These are phyloP conservation scores for Lodderomyces oxycetoniae DNA, from an alignment of 1,139 yeast genomes.

Conservation along the genomic window DNA sequence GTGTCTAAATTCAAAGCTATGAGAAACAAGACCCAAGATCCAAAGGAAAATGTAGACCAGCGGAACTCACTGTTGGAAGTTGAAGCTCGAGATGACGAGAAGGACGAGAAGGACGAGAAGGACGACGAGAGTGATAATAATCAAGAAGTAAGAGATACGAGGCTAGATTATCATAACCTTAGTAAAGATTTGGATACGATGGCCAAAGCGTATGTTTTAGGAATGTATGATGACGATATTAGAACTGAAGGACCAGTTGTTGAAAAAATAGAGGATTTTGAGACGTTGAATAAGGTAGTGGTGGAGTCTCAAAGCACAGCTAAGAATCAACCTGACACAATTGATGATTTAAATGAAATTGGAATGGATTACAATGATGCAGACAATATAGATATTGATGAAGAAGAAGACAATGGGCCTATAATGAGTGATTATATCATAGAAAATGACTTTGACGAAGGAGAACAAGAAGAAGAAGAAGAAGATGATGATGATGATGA, in stretches of 20 bases:
- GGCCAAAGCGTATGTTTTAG: conserved; percentile 58
- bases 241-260: conserved; percentile 55
- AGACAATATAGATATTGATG: conserved; percentile 19
- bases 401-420: conserved; percentile 39
- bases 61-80: too few relatives aligned
- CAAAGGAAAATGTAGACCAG: conserved; percentile 4
- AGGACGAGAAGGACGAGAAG: background rate
- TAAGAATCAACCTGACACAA: conserved; percentile 11
- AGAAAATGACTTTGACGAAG: conserved; percentile 23
- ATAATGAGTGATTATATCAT: conserved; percentile 34
- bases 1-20: conserved; percentile 25
- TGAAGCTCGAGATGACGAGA: background rate
- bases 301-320: too few relatives aligned
- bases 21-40: conserved; percentile 3
- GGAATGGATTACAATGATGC: conserved; percentile 16
- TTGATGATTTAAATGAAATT: conserved; percentile 18
- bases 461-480: conserved; percentile 17
- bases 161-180: conserved; percentile 38
- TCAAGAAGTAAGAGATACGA: conserved; percentile 18
- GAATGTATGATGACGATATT: conserved; percentile 54
- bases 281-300: conserved; percentile 45
- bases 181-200: conserved; percentile 42
- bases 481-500: conserved; percentile 44
- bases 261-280: conserved; percentile 52
- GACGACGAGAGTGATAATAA: background rate